Evolutionary conservation across 495 filamentous ascomycete genomes (phyloP), one percentile per base, ranked within the genome.

Genomic region (Aspergillus funiculosus): DNA sequence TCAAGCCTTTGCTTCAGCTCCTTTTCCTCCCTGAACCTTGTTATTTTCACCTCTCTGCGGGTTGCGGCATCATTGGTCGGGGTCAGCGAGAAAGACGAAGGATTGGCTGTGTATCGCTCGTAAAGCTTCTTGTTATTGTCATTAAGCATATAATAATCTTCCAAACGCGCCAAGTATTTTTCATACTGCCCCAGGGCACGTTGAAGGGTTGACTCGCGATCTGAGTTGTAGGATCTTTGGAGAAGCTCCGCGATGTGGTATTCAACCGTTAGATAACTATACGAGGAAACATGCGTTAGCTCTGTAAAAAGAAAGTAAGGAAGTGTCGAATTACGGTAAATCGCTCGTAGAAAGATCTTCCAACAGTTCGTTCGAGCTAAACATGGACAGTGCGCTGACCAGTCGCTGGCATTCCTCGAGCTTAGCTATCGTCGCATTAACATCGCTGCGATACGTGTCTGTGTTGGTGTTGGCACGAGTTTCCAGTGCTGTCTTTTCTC

Each of bases 341-440:
- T 92, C 81, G n/a, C 73, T 75, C 8, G 89, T 91, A 8, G 85
- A 73, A 21, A 97, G 69, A 71, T 98, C 92, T 43, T 97, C 94
- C 24, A 95, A 64, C 2, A 78, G 75, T 60, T 98, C 92, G 62
- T 98, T 97, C 6, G 82, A 75, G 57, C 87, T 92, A 74, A 96
- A 97, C 9, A 97, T 63, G 0, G 86, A 83, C 39, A 91, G 66
- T 31, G 78, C 71, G 47, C 78, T 67, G 50, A 86, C 78, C 27
- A 89, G 75, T 52, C 73, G 64, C 26, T 83, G 73, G 62, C 85
- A 89, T 60, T 86, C 74, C 51, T 87, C 73, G 64, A 95, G 86
- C 40, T 78, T 72, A 43, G 73, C 56, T 39, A 94, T 78, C 11
- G 85, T 77, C 25, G 75, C 62, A 43, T 69, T 69, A 43, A 96